Conservation (phyloP, 352 stramenopile species). For the Phytophthora cryptogea region DNA sequence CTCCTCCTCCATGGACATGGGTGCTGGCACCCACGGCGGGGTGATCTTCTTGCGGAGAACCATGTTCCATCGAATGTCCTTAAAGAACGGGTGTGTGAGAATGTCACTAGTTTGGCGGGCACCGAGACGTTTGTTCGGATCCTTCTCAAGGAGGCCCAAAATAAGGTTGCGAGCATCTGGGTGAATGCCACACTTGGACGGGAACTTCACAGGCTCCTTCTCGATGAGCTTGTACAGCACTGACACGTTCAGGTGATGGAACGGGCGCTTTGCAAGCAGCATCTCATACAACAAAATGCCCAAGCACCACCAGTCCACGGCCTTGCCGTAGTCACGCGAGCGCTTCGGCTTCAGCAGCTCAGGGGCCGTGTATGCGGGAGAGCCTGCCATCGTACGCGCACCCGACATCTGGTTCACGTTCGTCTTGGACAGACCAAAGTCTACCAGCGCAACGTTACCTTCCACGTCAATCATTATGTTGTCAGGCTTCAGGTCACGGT, state of each 20-base stretch:
- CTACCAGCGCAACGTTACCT: constrained; percentile 93
- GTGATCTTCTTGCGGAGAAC: constrained; percentile 82
- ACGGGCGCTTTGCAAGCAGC: constrained; percentile 90
- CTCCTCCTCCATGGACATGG: constrained; percentile 75
- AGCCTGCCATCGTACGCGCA: constrained; percentile 85
- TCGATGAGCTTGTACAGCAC: constrained; percentile 92
- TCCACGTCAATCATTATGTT: constrained; percentile 96
- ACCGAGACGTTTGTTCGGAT: constrained; percentile 81
- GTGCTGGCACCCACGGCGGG: constrained; percentile 72
- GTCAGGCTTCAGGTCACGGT: constrained; percentile 95
- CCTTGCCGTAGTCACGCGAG: constrained; percentile 86
- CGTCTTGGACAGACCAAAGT: constrained; percentile 95
- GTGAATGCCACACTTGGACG: constrained; percentile 68
- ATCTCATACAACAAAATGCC: constrained; percentile 94
- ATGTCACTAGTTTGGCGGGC: constrained; percentile 85
- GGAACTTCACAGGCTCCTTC: constrained; percentile 88
- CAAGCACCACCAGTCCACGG: constrained; percentile 88
- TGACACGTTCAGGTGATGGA: constrained; percentile 91
- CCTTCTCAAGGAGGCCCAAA: constrained; percentile 79
- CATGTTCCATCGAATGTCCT: constrained; percentile 79
- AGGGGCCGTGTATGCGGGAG: constrained; percentile 79
- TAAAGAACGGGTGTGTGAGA: constrained; percentile 85
- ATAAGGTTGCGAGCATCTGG: constrained; percentile 77
- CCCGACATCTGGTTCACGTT: constrained; percentile 87
- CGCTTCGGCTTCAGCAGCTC: constrained; percentile 86